phyloP scores from a whole-genome alignment of 1,284 basidiomycete species.

The Vanrija sp. region DNA sequence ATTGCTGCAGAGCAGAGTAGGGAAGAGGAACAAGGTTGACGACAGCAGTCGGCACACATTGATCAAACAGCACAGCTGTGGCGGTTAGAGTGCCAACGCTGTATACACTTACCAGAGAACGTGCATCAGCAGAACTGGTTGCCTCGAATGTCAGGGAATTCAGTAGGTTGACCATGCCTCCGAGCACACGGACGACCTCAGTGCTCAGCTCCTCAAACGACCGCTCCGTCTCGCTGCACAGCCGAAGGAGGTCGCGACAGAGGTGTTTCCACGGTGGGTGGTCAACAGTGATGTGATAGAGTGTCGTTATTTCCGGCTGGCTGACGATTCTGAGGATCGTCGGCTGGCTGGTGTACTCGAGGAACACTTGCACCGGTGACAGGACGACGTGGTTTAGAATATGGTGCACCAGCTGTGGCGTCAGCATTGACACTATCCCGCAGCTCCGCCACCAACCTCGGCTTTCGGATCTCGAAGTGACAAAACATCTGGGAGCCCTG shows the following conservation, averaged over 20 bases:
- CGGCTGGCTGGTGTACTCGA: constrained; percentile 13
- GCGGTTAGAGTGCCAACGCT: neutral
- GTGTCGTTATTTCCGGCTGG: neutral
- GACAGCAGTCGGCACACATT: constrained; percentile 15
- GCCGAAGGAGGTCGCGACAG: constrained; percentile 7
- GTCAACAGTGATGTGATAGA: neutral
- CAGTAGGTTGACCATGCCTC: neutral
- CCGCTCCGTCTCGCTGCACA: constrained; percentile 16
- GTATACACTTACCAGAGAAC: neutral
- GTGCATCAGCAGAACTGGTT: neutral
- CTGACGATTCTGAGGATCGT: constrained; percentile 33
- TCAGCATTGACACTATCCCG: neutral
- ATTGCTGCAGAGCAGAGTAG: constrained; percentile 5
- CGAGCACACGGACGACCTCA: neutral
- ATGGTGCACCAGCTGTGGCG: constrained; percentile 32
- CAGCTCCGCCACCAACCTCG: constrained; percentile 18
- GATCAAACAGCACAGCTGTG: constrained; percentile 3
- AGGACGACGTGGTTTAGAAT: constrained; percentile 28
- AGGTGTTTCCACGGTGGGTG: neutral
- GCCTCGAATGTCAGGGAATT: no score
- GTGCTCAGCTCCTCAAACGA: constrained; percentile 11
- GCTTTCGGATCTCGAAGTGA: constrained; percentile 11
- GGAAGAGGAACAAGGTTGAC: constrained; percentile 22
- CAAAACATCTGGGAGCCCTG: neutral
- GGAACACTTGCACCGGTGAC: constrained; percentile 16